Conservation (phyloP, 1,139 yeast genomes). For the Blastobotrys ciferrii region DNA sequence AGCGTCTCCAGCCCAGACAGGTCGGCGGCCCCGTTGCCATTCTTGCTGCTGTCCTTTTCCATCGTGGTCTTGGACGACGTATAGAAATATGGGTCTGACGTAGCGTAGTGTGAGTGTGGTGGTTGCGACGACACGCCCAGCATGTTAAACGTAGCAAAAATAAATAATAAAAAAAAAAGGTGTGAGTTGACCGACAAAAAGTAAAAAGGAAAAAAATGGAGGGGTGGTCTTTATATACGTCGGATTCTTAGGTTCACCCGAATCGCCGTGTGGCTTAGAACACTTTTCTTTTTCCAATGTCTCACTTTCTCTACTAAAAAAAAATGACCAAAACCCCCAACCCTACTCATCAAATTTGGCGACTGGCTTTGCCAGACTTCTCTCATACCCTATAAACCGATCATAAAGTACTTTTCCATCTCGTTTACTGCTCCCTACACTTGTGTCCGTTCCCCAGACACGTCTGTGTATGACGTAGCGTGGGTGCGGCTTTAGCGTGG, state of each 20-base stretch:
- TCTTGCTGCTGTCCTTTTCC: conserved; percentile 4
- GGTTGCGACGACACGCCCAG: conserved; percentile 7
- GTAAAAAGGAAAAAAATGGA: conserved; percentile 1
- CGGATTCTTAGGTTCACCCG: not conserved
- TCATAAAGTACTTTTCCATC: no score
- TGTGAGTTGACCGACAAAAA: not conserved
- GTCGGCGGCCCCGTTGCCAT: not conserved
- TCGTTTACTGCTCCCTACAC: no score
- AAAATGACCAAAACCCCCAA: no score
- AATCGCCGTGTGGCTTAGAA: not conserved
- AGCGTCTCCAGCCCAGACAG: conserved; percentile 15
- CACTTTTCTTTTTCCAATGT: not conserved
- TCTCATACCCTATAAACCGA: no score
- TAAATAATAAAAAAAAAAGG: not conserved
- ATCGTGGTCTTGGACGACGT: conserved; percentile 3
- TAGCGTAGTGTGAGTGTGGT: not conserved
- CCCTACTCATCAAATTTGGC: no score
- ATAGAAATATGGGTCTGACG: conserved; percentile 7
- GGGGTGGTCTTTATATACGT: not conserved
- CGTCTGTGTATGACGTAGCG: no score
- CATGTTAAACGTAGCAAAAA: not conserved
- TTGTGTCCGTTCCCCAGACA: no score
- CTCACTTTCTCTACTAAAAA: not conserved
- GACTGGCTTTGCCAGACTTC: no score
- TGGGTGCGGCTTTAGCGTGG: no score